Conservation (phyloP, 164 flowering plant species). For the Kingdonia uniflora region DNA sequence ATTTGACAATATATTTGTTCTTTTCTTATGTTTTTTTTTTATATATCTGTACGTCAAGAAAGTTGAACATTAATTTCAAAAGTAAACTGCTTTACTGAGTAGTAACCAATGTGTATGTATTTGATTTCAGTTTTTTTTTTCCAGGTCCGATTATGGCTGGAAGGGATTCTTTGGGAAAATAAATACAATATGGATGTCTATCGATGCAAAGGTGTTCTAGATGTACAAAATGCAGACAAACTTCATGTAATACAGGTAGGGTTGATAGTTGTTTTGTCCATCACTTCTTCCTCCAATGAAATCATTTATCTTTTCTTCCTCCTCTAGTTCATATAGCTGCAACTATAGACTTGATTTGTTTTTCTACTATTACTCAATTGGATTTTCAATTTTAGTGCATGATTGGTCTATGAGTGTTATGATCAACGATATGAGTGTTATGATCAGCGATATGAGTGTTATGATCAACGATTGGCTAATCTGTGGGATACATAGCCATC, state of each 20-base stretch:
- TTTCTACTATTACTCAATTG: no score
- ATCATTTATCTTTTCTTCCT: neutral
- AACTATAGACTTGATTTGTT: neutral
- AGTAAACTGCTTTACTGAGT: constrained; percentile 1
- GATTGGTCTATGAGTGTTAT: no score
- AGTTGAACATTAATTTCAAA: no score
- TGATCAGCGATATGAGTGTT: no score
- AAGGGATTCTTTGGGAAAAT: constrained; percentile 97
- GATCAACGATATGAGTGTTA: no score
- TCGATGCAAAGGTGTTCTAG: constrained; percentile 84
- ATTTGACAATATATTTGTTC: no score
- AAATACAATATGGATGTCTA: constrained; percentile 77
- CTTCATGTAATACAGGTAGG: constrained; percentile 77
- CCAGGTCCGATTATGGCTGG: constrained; percentile 76
- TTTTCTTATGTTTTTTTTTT: no score
- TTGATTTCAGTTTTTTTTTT: constrained; percentile 6
- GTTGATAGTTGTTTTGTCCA: no score
- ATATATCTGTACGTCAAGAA: no score
- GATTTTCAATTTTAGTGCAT: no score
- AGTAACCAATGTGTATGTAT: constrained; percentile 2
- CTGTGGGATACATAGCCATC: no score
- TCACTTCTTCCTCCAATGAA: neutral
- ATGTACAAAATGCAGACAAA: constrained; percentile 48
- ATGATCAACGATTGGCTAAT: no score
- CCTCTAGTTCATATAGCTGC: neutral